phyloP scores from a whole-genome alignment of 805 yeast species.

The Candida methanosorbosa region DNA sequence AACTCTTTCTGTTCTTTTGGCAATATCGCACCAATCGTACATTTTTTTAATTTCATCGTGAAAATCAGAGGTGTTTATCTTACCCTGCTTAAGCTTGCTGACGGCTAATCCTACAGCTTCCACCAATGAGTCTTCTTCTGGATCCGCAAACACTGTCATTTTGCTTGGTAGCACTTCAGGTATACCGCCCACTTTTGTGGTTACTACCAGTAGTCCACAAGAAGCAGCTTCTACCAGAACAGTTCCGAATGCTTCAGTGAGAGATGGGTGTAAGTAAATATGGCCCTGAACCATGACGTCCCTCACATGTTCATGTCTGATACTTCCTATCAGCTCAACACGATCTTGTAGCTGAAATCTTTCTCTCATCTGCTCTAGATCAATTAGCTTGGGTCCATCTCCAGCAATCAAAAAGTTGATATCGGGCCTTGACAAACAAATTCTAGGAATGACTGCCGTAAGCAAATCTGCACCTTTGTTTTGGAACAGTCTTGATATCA shows the following conservation, averaged over 20 bases:
- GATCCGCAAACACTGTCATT: constrained; percentile 88
- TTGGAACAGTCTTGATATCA: constrained; percentile 86
- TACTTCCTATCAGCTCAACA: constrained; percentile 77
- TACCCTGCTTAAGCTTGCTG: constrained; percentile 40
- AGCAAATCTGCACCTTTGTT: constrained; percentile 93
- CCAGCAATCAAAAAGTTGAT: constrained; percentile 89
- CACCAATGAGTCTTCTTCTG: constrained; percentile 78
- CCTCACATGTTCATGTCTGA: constrained; percentile 87
- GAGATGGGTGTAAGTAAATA: constrained; percentile 84
- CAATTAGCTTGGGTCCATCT: constrained; percentile 92
- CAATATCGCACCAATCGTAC: constrained; percentile 92
- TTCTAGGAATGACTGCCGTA: constrained; percentile 74
- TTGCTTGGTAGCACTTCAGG: constrained; percentile 91
- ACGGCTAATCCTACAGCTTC: constrained; percentile 70
- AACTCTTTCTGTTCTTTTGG: constrained; percentile 75
- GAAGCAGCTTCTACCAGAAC: constrained; percentile 96
- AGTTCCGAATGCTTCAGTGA: constrained; percentile 97
- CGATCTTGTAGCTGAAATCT: constrained; percentile 76
- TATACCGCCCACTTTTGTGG: constrained; percentile 95
- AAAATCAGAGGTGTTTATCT: constrained; percentile 64
- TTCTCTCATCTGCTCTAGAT: constrained; percentile 93
- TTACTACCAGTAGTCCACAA: constrained; percentile 87
- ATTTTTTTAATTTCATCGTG: constrained; percentile 69
- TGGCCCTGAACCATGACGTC: constrained; percentile 92
- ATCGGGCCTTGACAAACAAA: constrained; percentile 53